Percentiles rank a stretch among this genome's conserved stretches.
phyloP scores from a whole-genome alignment of 768 basidiomycete species.

The Tulasnella sp. region DNA sequence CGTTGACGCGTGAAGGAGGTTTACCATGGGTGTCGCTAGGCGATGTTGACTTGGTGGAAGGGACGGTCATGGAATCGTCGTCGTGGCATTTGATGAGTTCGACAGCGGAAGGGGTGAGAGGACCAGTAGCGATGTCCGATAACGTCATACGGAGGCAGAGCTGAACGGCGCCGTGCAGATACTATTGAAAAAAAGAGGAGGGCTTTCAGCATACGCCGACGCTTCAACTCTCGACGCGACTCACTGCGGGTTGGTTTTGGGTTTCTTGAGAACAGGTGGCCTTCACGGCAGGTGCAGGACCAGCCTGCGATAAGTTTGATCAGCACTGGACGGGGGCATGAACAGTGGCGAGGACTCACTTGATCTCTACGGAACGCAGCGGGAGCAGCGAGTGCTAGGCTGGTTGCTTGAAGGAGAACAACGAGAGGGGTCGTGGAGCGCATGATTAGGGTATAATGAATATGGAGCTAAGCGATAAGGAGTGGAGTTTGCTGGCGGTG shows the following conservation, averaged over 20 bases:
- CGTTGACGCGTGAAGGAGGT: background rate
- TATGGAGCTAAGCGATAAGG: background rate
- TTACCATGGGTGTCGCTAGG: background rate
- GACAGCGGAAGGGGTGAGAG: constrained; percentile 9
- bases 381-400: constrained; percentile 5
- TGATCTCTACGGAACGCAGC: background rate
- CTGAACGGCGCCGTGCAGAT: constrained; percentile 10
- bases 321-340: background rate
- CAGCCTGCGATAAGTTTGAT: background rate
- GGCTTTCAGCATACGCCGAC: background rate
- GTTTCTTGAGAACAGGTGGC: background rate
- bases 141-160: constrained; percentile 18
- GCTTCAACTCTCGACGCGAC: background rate
- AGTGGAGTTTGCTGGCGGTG: background rate
- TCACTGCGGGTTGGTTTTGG: background rate
- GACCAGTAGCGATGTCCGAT: constrained; percentile 1
- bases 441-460: constrained; percentile 2
- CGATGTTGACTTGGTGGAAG: background rate
- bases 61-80: background rate
- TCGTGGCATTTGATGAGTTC: constrained; percentile 12
- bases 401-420: constrained; percentile 12
- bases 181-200: background rate
- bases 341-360: background rate
- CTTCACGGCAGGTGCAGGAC: background rate
- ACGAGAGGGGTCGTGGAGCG: constrained; percentile 14